Base-by-base conservation (phyloP, 2,329 filamentous ascomycete species). In the Xylaria sp. region DNA sequence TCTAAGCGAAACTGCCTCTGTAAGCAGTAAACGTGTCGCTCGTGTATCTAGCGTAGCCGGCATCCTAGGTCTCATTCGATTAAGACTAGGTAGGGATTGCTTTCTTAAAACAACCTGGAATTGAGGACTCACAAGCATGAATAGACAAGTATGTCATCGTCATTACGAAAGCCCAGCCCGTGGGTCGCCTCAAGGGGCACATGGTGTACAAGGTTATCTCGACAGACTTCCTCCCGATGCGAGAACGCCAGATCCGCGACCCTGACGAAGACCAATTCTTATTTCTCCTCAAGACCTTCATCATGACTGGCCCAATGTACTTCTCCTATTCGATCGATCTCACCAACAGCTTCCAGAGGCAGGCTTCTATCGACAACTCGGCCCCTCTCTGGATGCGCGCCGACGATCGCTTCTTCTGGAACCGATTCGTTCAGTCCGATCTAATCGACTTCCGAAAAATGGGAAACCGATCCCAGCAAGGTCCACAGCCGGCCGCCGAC, bases 351-450 rank as follows among this genome's bases (percentile, higher is more conserved):
- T 97, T 98, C 83, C 96, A 99, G 82, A 90, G 96, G 71, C 96
- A 98, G 79, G 90, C 94, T 3, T 89, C 94, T 73, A 84, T 89
- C 72, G 89, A 97, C 78, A 82, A 84, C 64, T 87, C 87, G 18
- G 83, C 86, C 63, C 94, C 96, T 13, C 82, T 98, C 66, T 99
- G 96, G 96, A 91, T 92, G 84, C 87, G 94, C 73, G 91, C 95
- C 71, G 96, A 99, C 80, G 94, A 98, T 78, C 93, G 96, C 72
- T 99, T 99, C 85, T 99, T 97, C 85, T 99, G 95, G 93, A 99
- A 99, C 81, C 91, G 91, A 71, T 97, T 97, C 80, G 87, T 98
- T 57, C 93, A 95, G 79, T 91, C 92, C 8, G 94, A 97, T 76
- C 82, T 99, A 66, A 97, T 98, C 76, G 90, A 97, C 78, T 97